These are phyloP conservation scores for Keithomyces neogunnii DNA, from an alignment of 2,329 filamentous ascomycete species.

Conservation along the genomic window DNA sequence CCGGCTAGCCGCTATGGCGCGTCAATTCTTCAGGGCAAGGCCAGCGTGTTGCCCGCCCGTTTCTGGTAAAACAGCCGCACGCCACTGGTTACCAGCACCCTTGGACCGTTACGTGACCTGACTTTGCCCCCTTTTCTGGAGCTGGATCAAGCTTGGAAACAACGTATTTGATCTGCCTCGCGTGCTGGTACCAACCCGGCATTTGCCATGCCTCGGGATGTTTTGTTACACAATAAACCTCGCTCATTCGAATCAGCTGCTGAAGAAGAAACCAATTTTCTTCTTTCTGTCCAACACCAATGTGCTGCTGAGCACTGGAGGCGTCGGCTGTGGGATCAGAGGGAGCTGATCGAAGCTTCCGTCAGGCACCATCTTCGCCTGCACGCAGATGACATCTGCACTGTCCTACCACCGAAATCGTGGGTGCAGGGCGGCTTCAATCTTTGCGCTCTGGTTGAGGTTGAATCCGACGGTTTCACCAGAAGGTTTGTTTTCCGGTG, in stretches of 20 bases:
- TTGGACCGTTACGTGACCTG: too few relatives aligned
- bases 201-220: not conserved
- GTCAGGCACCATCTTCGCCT: constrained; percentile 11
- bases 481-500: constrained; percentile 9
- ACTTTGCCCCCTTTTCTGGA: too few relatives aligned
- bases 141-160: too few relatives aligned
- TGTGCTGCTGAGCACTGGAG: constrained; percentile 5
- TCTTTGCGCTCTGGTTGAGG: constrained; percentile 11
- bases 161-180: too few relatives aligned
- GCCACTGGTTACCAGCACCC: too few relatives aligned
- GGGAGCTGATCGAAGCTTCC: constrained; percentile 7
- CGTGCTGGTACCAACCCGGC: too few relatives aligned
- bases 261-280: constrained; percentile 7
- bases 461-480: not conserved
- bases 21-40: too few relatives aligned
- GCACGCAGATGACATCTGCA: constrained; percentile 8
- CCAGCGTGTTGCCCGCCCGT: too few relatives aligned
- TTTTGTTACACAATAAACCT: constrained; percentile 1
- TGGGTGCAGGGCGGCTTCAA: constrained; percentile 15
- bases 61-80: too few relatives aligned
- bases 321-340: constrained; percentile 9
- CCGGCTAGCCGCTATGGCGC: too few relatives aligned
- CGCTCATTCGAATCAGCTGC: constrained; percentile 7
- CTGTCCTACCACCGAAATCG: constrained; percentile 5
- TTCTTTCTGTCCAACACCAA: constrained; percentile 6